Conservation (phyloP, 805 yeast genomes). For the Candida vaughaniae region DNA sequence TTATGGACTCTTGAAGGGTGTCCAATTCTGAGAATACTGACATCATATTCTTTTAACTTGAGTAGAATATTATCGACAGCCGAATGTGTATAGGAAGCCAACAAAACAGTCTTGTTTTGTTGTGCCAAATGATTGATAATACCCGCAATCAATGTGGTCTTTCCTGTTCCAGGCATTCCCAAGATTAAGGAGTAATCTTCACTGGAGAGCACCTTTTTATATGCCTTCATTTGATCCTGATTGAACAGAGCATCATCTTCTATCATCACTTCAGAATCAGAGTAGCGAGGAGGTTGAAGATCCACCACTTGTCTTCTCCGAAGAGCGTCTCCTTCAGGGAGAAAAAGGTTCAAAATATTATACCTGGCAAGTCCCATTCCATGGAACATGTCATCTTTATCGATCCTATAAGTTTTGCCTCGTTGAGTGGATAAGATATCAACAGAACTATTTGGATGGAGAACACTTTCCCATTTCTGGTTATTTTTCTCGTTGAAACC, state of each 20-base stretch:
- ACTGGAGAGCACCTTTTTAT: slow-evolving; percentile 61
- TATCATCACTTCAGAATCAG: slow-evolving; percentile 13
- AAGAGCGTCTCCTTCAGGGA: slow-evolving; percentile 45
- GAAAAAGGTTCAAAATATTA: slow-evolving; percentile 69
- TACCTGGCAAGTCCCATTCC: slow-evolving; percentile 76
- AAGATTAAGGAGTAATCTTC: slow-evolving; percentile 76
- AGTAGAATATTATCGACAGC: slow-evolving; percentile 92
- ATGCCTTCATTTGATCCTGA: slow-evolving; percentile 67
- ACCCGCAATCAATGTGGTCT: slow-evolving; percentile 70
- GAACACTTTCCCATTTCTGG: slow-evolving; percentile 53
- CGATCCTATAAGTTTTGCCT: slow-evolving; percentile 56
- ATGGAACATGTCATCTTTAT: slow-evolving; percentile 73
- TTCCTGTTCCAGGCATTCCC: slow-evolving; percentile 98
- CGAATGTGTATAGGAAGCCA: slow-evolving; percentile 89
- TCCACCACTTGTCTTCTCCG: slow-evolving; percentile 56
- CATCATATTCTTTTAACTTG: slow-evolving; percentile 49
- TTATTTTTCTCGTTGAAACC: slow-evolving; percentile 43
- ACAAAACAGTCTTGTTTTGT: slow-evolving; percentile 63
- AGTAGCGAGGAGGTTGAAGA: slow-evolving; percentile 45
- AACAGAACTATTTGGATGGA: slow-evolving; percentile 18
- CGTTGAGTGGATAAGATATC: slow-evolving; percentile 6
- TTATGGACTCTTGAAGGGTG: slow-evolving; percentile 58
- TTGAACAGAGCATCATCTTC: slow-evolving; percentile 45
- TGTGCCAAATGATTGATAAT: slow-evolving; percentile 61
- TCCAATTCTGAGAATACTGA: slow-evolving; percentile 67